These are phyloP conservation scores for Terana coerulea DNA, from an alignment of 768 basidiomycete genomes.

Conservation along the genomic window DNA sequence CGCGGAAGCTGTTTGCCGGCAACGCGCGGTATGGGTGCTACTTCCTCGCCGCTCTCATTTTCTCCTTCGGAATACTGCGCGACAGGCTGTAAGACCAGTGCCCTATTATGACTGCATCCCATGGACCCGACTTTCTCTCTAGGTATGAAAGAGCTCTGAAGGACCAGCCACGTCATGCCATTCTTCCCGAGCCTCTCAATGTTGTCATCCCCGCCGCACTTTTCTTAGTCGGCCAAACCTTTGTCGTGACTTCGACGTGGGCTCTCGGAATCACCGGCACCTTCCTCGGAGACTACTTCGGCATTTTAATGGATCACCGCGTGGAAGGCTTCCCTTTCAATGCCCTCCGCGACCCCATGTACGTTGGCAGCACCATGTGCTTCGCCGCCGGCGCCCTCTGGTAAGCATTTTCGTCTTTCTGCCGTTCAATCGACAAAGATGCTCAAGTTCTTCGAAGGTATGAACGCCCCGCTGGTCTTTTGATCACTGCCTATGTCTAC, in stretches of 20 bases:
- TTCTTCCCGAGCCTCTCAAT: slow-evolving; percentile 65
- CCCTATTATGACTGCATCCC: neutral
- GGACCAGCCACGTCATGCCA: slow-evolving; percentile 66
- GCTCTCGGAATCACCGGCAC: slow-evolving; percentile 92
- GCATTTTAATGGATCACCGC: slow-evolving; percentile 80
- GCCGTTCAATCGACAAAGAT: neutral
- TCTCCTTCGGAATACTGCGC: slow-evolving; percentile 78
- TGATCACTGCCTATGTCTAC: slow-evolving; percentile 80
- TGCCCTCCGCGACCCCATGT: slow-evolving; percentile 91
- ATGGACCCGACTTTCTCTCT: slow-evolving; percentile 1
- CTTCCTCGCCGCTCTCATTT: slow-evolving; percentile 80
- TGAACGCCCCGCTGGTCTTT: slow-evolving; percentile 78
- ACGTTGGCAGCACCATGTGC: slow-evolving; percentile 90
- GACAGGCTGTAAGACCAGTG: slow-evolving; percentile 69
- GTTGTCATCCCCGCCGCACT: slow-evolving; percentile 56
- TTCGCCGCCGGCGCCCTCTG: slow-evolving; percentile 86
- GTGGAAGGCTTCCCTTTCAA: slow-evolving; percentile 99
- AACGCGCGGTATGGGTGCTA: slow-evolving; percentile 78
- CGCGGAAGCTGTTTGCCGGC: slow-evolving; percentile 68
- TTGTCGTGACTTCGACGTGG: slow-evolving; percentile 88
- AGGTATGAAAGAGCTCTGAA: slow-evolving; percentile 75
- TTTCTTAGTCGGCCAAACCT: slow-evolving; percentile 72
- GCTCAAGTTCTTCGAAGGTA: slow-evolving; percentile 47
- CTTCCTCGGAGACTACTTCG: slow-evolving; percentile 83
- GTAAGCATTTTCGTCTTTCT: slow-evolving; percentile 40